phyloP scores from a whole-genome alignment of 768 basidiomycete species.

The Leucocoprinus leucothites region DNA sequence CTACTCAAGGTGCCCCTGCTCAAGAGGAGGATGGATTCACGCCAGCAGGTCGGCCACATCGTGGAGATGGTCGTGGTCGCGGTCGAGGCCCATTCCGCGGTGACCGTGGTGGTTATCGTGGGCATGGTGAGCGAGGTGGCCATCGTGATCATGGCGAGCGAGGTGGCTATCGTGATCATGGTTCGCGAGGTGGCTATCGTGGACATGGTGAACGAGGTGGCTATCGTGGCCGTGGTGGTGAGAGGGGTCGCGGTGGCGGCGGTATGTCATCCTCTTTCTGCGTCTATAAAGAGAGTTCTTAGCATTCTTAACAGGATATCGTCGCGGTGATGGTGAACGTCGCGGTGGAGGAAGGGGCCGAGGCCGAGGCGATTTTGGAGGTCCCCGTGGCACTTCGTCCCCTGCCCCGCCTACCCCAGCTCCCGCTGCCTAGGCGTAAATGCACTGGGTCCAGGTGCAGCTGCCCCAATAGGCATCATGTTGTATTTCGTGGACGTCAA shows the following conservation, averaged over 20 bases:
- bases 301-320: constrained; percentile 23
- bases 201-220: constrained; percentile 25
- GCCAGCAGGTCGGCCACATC: constrained; percentile 22
- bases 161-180: constrained; percentile 26
- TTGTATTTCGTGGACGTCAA: background rate
- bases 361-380: constrained; percentile 1
- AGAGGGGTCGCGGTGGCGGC: constrained; percentile 36
- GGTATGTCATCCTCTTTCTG: constrained; percentile 13
- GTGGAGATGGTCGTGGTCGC: constrained; percentile 46
- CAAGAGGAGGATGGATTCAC: constrained; percentile 66
- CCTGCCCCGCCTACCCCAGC: constrained; percentile 1
- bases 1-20: constrained; percentile 14
- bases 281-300: background rate
- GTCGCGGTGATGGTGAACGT: constrained; percentile 40
- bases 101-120: constrained; percentile 27
- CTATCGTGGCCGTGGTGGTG: constrained; percentile 24
- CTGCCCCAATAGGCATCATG: background rate
- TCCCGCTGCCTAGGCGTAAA: background rate
- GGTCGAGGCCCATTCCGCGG: constrained; percentile 26
- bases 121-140: constrained; percentile 21
- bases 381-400: background rate
- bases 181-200: constrained; percentile 32
- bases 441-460: background rate
- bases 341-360: constrained; percentile 30
- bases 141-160: background rate